Base-by-base conservation (phyloP, 2,329 filamentous ascomycete species). In the Gyromitra esculenta region DNA sequence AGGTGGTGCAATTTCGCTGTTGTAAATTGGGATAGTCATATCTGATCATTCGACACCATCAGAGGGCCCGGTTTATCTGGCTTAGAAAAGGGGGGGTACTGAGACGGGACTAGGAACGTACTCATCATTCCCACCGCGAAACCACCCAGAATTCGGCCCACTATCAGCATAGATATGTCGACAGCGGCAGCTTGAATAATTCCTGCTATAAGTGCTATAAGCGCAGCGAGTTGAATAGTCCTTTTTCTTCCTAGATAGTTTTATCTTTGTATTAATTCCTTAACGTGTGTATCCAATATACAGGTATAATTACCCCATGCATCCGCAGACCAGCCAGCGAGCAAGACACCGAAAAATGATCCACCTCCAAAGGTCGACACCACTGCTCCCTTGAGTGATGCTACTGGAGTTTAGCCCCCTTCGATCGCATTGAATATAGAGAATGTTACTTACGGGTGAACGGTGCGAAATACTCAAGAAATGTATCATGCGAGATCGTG, bases 71-170 rank as follows among this genome's bases (percentile, higher is more conserved):
- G 48, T 52, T 5, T 9, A 52, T 25, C 15, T 35, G 4, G 2
- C 25, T 31, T 31, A 31, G 0, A 31, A 31, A 31, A 25, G 59
- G 8, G 7, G 1, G 25, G 13, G 39, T 39, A 31, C 43, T 45
- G 5, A 25, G n/a, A 43, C 25, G 35, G 3, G 45, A 56, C 41
- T 3, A 48, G 45, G 6, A 41, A 66, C 70, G 11, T 15, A 74
- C 71, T 68, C 71, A 74, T 74, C 57, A 74, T 54, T 13, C 64
- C 64, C 67, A 94, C 90, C 71, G 89, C 89, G 79, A 93, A 81
- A 43, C 92, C 92, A 77, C 91, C 90, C 82, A 94, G 88, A 77
- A 91, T 84, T 76, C 92, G 89, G 2, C 91, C 91, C 2, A 88
- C 87, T 77, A 92, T 89, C 25, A 94, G 86, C 90, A 93, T 92